phyloP scores from a whole-genome alignment of 1,284 basidiomycete species.

The Apiotrichum montevideense region DNA sequence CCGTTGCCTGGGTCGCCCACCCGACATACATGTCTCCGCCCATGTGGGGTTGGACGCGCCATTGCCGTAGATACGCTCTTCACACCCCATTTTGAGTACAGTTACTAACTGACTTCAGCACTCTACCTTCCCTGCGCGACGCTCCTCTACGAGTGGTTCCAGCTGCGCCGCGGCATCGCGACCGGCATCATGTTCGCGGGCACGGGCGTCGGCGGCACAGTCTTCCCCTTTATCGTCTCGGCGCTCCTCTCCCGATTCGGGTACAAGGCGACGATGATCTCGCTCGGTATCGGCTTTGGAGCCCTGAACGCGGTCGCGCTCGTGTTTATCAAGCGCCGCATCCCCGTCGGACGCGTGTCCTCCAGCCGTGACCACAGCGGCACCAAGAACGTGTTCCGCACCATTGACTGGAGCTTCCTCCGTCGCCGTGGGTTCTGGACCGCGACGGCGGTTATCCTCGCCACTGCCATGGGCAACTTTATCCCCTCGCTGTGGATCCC shows the following conservation, averaged over 20 bases:
- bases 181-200: conserved; percentile 43
- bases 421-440: conserved; percentile 25
- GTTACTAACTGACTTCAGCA: conserved; percentile 14
- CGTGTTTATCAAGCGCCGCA: conserved; percentile 38
- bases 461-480: conserved; percentile 44
- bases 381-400: not conserved
- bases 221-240: conserved; percentile 40
- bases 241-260: conserved; percentile 37
- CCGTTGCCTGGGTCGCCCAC: too few species aligned
- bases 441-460: conserved; percentile 32
- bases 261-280: conserved; percentile 42
- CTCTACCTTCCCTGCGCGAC: conserved; percentile 43
- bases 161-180: conserved; percentile 38
- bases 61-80: too few species aligned
- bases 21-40: too few species aligned
- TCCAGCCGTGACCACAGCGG: not conserved
- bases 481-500: conserved; percentile 44
- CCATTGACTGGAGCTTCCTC: conserved; percentile 29
- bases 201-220: conserved; percentile 42
- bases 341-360: conserved; percentile 23
- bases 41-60: too few species aligned
- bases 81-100: not conserved
- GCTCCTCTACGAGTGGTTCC: conserved; percentile 45
- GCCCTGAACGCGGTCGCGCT: conserved; percentile 30
- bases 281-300: conserved; percentile 32